Evolutionary conservation across 2,329 filamentous ascomycete genomes (phyloP), one percentile per base, ranked within the genome.

Genomic region (Madurella mycetomatis): DNA sequence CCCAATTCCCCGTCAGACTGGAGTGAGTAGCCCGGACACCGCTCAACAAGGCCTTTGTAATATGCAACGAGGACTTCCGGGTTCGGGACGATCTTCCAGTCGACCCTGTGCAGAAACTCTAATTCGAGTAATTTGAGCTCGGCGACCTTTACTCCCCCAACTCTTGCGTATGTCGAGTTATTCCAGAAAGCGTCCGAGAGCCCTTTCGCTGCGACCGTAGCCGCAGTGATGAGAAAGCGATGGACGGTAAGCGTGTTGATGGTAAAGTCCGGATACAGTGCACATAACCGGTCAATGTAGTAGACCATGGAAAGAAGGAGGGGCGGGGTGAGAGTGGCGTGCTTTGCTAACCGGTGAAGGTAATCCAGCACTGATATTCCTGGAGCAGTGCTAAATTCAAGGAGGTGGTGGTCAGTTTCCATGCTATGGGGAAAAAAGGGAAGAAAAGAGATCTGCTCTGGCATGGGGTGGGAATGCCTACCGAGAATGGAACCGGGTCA

Each of bases 231-330:
- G 9, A 99, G 81, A 67, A 97, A 99, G 9, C 94, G 91, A 73
- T 99, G 94, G 2, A 99, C 92, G 0, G 94, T 99, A 17, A 99
- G 78, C 45, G 90, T 96, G 68, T 92, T 96, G 63, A 99, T 95
- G 30, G 92, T 96, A 70, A 99, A 99, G 45, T 92, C 88, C 2
- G 90, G 88, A 69, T 96, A 99, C 55, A 95, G 78, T 11, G 89
- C 86, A 71, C 92, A 99, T 18, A 99, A 80, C 32, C 91, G 86
- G 73, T 99, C 94, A 65, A 99, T 97, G 67, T 97, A 99, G 69
- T 95, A 99, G 54, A 99, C 94, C 90, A 99, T 97, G 63, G 92
- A 94, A 37, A 99, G 82, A n/a, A 99, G 79, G 48, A 99, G 87
- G 0, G 94, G 92, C 12, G 94, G 92, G 7, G 90, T 91, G 2